phyloP scores from a whole-genome alignment of 2,329 filamentous ascomycete species.

The Claviceps spartinae region DNA sequence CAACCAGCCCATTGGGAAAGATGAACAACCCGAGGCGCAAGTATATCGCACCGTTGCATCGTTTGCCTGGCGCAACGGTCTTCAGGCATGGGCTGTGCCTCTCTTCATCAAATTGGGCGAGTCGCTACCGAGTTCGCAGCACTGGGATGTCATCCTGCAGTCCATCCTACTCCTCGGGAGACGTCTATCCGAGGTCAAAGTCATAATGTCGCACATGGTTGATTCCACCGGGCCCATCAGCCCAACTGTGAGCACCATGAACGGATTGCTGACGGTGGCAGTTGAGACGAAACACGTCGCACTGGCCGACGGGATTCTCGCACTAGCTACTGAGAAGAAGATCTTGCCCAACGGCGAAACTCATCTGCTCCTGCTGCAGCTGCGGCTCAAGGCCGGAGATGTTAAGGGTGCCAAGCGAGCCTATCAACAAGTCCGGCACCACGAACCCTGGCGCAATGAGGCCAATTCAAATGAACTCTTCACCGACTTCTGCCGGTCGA shows the following conservation, averaged over 20 bases:
- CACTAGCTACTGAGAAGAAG: slow-evolving; percentile 49
- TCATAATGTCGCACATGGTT: slow-evolving; percentile 61
- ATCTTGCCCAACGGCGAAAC: slow-evolving; percentile 58
- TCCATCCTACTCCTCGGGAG: slow-evolving; percentile 56
- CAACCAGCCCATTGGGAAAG: slow-evolving; percentile 32
- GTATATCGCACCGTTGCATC: slow-evolving; percentile 19
- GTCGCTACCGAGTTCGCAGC: slow-evolving; percentile 33
- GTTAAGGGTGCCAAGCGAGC: slow-evolving; percentile 54
- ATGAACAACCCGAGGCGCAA: slow-evolving; percentile 8
- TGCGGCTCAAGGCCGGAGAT: slow-evolving; percentile 61
- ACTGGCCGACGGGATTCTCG: slow-evolving; percentile 59
- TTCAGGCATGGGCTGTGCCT: slow-evolving; percentile 47
- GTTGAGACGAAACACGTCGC: slow-evolving; percentile 56
- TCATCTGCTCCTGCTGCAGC: slow-evolving; percentile 60
- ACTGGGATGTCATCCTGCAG: slow-evolving; percentile 63
- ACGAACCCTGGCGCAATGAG: slow-evolving; percentile 26
- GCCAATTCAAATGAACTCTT: slow-evolving; percentile 31
- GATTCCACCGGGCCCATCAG: slow-evolving; percentile 35
- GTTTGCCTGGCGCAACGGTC: slow-evolving; percentile 45
- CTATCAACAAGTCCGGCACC: slow-evolving; percentile 34
- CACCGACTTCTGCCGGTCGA: slow-evolving; percentile 41
- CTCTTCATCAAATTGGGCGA: slow-evolving; percentile 42
- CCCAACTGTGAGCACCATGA: slow-evolving; percentile 61
- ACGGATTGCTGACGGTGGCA: slow-evolving; percentile 60
- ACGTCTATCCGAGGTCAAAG: slow-evolving; percentile 35